Percentiles rank a stretch among this genome's conserved stretches.
These are phyloP conservation scores for Aspergillus conjunctus DNA, from an alignment of 495 filamentous ascomycete genomes.

Conservation along the genomic window DNA sequence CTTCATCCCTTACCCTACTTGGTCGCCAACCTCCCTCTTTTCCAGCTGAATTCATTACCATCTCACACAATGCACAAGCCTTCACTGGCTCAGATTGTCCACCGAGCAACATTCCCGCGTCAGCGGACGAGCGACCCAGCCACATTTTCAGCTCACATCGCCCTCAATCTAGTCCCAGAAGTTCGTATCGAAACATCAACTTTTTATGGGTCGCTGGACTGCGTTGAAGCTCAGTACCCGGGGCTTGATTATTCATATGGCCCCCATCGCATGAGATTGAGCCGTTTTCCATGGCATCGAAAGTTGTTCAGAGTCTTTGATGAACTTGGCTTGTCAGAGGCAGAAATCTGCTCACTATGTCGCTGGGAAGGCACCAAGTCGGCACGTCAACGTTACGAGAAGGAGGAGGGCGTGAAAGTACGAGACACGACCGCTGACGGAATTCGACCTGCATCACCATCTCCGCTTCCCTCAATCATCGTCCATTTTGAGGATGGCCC, in stretches of 20 bases:
- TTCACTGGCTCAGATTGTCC: constrained; percentile 56
- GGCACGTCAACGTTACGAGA: constrained; percentile 82
- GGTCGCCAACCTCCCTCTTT: neutral
- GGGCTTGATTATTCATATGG: constrained; percentile 82
- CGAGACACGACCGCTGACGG: constrained; percentile 76
- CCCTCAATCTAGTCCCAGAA: constrained; percentile 78
- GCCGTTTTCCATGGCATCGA: constrained; percentile 79
- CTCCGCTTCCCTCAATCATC: constrained; percentile 35
- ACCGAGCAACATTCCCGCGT: constrained; percentile 59
- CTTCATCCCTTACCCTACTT: constrained; percentile 10
- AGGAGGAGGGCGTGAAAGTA: constrained; percentile 71
- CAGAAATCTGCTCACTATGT: constrained; percentile 77
- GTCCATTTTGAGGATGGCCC: constrained; percentile 38
- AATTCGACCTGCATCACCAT: constrained; percentile 50
- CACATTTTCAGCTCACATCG: constrained; percentile 60
- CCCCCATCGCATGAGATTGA: constrained; percentile 80
- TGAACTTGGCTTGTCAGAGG: constrained; percentile 68
- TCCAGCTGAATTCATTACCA: neutral
- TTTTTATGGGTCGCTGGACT: constrained; percentile 85
- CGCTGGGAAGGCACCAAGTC: constrained; percentile 94
- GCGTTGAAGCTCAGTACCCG: constrained; percentile 85
- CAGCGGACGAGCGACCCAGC: constrained; percentile 57
- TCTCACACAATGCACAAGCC: constrained; percentile 59
- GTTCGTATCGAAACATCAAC: constrained; percentile 81
- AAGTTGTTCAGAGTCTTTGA: constrained; percentile 84